These are phyloP conservation scores for Spencermartinsiella europaea DNA, from an alignment of 805 yeast species.

Conservation along the genomic window DNA sequence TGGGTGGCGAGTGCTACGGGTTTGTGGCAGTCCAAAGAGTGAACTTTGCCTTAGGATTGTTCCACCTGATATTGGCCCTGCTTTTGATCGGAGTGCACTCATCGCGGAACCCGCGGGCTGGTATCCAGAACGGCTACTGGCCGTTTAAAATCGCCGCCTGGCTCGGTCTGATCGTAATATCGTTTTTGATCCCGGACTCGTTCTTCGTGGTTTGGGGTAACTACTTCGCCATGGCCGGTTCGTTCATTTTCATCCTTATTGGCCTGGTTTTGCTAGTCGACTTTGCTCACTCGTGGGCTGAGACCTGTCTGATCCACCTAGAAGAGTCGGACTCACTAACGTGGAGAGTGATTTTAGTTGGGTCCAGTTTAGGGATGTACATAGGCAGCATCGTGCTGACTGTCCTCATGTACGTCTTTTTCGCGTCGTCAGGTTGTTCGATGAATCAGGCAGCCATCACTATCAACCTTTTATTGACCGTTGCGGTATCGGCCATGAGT, in stretches of 20 bases:
- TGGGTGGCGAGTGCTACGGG: constrained; percentile 81
- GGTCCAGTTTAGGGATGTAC: constrained; percentile 88
- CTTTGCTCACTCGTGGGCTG: constrained; percentile 99
- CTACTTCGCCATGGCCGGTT: constrained; percentile 76
- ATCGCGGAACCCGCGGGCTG: constrained; percentile 70
- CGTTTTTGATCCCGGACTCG: constrained; percentile 79
- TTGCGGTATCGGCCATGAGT: constrained; percentile 64
- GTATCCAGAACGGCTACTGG: constrained; percentile 93
- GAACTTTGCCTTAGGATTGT: constrained; percentile 77
- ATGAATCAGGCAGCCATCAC: constrained; percentile 87
- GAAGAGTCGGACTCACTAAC: constrained; percentile 64
- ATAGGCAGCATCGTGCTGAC: constrained; percentile 66
- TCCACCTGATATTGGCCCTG: constrained; percentile 68
- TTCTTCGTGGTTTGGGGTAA: constrained; percentile 91
- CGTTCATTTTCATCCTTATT: constrained; percentile 79
- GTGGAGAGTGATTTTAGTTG: constrained; percentile 77
- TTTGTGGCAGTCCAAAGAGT: constrained; percentile 92
- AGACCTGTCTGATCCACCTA: constrained; percentile 83
- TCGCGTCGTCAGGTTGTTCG: constrained; percentile 74
- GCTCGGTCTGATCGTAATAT: constrained; percentile 48
- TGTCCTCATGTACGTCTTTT: constrained; percentile 72
- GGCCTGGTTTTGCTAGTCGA: constrained; percentile 89
- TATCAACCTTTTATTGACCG: constrained; percentile 60
- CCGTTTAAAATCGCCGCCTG: constrained; percentile 61
- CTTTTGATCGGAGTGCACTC: constrained; percentile 70